Percentiles rank a stretch among this genome's conserved stretches.
These are phyloP conservation scores for Stenocarpella maydis DNA, from an alignment of 2,329 filamentous ascomycete species.

Conservation along the genomic window DNA sequence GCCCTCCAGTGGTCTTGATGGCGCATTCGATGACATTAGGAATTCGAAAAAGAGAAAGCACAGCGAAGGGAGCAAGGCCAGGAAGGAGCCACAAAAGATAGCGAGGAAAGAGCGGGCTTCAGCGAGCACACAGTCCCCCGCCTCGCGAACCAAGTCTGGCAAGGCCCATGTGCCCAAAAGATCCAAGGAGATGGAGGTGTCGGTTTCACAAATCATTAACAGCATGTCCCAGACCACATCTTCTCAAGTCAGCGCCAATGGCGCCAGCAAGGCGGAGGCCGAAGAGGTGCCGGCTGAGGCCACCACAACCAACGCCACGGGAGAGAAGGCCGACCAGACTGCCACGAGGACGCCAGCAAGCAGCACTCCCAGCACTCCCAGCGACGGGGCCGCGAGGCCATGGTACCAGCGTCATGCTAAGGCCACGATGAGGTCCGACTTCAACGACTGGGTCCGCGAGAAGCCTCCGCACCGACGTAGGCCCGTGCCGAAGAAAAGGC, in stretches of 20 bases:
- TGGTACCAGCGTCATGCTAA: conserved; percentile 32
- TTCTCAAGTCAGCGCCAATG: background rate
- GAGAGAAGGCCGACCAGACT: background rate
- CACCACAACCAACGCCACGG: background rate
- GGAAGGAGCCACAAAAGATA: conserved; percentile 25
- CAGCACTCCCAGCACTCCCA: background rate
- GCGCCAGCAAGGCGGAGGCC: background rate
- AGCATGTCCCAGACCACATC: conserved; percentile 29
- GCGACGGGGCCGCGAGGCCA: conserved; percentile 1
- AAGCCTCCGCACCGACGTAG: background rate
- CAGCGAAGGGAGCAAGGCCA: background rate
- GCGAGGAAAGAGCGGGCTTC: conserved; percentile 25
- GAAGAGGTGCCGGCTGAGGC: background rate
- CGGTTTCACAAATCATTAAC: background rate
- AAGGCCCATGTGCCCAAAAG: background rate
- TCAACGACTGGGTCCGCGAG: conserved; percentile 29
- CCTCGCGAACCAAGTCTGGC: conserved; percentile 1
- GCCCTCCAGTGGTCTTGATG: conserved; percentile 7
- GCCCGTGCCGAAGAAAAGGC: background rate
- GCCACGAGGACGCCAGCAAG: background rate
- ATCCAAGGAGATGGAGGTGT: conserved; percentile 4
- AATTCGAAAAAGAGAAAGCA: conserved; percentile 27
- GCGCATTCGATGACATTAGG: conserved; percentile 22
- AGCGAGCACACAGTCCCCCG: background rate
- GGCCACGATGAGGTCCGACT: conserved; percentile 27